Conservation (phyloP, 306 rosid species). For the Vigna unguiculata region DNA sequence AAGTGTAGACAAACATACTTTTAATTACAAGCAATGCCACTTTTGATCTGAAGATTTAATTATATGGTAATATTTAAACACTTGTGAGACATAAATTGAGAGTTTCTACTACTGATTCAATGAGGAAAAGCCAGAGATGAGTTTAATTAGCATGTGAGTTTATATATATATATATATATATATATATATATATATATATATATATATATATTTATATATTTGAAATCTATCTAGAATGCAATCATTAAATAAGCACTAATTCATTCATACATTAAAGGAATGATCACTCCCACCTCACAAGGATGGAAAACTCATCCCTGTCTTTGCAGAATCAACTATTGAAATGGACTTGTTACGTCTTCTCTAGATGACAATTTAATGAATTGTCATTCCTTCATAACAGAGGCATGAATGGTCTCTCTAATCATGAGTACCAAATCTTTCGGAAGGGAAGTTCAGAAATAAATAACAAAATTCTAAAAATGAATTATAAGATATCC, state of each 20-base stretch:
- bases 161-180: too few relatives aligned
- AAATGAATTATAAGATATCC: conserved; percentile 21
- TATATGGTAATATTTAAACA: conserved; percentile 6
- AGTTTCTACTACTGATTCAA: conserved; percentile 30
- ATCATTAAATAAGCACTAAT: background rate
- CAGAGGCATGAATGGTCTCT: conserved; percentile 24
- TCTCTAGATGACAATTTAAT: conserved; percentile 3
- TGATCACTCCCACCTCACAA: conserved; percentile 13
- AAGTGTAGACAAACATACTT: conserved; percentile 4
- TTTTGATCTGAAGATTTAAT: conserved; percentile 20
- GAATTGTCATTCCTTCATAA: background rate
- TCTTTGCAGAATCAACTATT: conserved; percentile 20
- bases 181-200: too few relatives aligned
- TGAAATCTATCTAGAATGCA: conserved; percentile 2
- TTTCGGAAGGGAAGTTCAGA: conserved; percentile 1
- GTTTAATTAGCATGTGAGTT: conserved; percentile 6
- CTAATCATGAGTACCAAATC: conserved; percentile 21
- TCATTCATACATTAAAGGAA: conserved; percentile 9
- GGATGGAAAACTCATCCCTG: conserved; percentile 5
- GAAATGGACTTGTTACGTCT: conserved; percentile 12
- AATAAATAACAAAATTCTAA: conserved; percentile 31
- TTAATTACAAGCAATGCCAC: background rate
- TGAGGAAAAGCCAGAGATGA: conserved; percentile 10
- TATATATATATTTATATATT: too few relatives aligned
- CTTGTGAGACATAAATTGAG: conserved; percentile 10